Conservation (phyloP, 208 protist species). For the Crithidia expoeki region DNA sequence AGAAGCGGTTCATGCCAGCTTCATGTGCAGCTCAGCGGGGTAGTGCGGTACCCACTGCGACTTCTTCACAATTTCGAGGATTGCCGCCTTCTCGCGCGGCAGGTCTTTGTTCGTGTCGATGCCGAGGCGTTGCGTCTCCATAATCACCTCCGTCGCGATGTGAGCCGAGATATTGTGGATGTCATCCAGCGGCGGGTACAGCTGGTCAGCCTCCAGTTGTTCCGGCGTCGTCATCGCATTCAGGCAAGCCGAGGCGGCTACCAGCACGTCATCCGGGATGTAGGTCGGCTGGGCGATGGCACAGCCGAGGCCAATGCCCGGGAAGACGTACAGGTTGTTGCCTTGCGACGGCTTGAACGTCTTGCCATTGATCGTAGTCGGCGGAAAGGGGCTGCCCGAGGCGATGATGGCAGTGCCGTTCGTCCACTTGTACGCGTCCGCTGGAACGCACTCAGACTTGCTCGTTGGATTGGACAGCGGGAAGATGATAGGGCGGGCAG, state of each 20-base stretch:
- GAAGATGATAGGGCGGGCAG: constrained; percentile 95
- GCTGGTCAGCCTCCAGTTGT: constrained; percentile 50
- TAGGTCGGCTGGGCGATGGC: constrained; percentile 61
- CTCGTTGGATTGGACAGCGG: constrained; percentile 95
- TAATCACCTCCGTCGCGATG: constrained; percentile 72
- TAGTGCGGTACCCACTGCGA: constrained; percentile 78
- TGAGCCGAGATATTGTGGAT: constrained; percentile 81
- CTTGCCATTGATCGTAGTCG: constrained; percentile 86
- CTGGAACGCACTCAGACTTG: constrained; percentile 92
- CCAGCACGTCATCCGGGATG: constrained; percentile 92
- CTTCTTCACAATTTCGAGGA: constrained; percentile 51
- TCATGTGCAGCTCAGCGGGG: constrained; percentile 39
- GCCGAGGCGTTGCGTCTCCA: constrained; percentile 67
- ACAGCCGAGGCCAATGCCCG: constrained; percentile 94
- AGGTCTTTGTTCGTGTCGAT: constrained; percentile 57
- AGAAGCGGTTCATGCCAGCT: constrained; percentile 18
- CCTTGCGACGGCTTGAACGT: constrained; percentile 91
- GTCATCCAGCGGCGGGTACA: constrained; percentile 77
- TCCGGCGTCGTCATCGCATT: constrained; percentile 54
- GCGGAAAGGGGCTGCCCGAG: constrained; percentile 95
- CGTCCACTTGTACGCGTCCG: constrained; percentile 93
- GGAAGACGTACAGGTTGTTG: constrained; percentile 98
- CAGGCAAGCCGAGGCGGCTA: constrained; percentile 80
- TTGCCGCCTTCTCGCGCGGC: constrained; percentile 45
- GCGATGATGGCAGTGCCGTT: constrained; percentile 95